A percentile compares a stretch with the other conserved stretches of the same genome.
Conservation (phyloP, 208 protist genomes). For the Zelonia costaricensis region DNA sequence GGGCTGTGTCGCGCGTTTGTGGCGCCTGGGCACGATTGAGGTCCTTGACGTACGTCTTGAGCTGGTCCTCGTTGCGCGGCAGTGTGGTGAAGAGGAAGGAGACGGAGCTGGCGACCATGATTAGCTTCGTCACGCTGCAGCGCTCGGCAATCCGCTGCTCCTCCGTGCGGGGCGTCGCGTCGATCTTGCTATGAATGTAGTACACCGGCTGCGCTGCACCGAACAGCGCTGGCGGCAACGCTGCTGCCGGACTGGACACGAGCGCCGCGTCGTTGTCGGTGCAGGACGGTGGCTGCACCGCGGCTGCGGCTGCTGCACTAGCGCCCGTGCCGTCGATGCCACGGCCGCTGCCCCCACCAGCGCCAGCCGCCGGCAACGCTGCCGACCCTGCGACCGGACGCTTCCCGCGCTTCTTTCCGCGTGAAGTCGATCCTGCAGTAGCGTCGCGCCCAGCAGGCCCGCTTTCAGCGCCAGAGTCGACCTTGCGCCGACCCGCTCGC, state of each 20-base stretch:
- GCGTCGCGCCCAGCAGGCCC: background rate
- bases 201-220: conserved; percentile 28
- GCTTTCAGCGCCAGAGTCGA: too few species aligned
- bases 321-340: background rate
- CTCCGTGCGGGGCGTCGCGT: conserved; percentile 30
- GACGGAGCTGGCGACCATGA: conserved; percentile 78
- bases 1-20: too few species aligned
- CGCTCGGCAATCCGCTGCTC: conserved; percentile 64
- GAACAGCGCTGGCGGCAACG: background rate
- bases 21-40: conserved; percentile 45
- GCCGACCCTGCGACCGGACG: background rate
- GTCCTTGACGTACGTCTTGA: conserved; percentile 62
- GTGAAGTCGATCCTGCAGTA: background rate
- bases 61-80: conserved; percentile 34
- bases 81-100: conserved; percentile 67
- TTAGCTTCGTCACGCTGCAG: conserved; percentile 80
- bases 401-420: conserved; percentile 6
- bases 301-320: too few species aligned
- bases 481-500: too few species aligned
- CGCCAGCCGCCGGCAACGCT: background rate
- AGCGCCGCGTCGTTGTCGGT: background rate
- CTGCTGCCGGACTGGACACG: background rate
- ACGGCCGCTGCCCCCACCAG: too few species aligned
- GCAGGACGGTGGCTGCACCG: background rate
- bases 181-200: conserved; percentile 29